Base-by-base conservation (phyloP, 805 yeast species). In the Nakazawaea siamensis region DNA sequence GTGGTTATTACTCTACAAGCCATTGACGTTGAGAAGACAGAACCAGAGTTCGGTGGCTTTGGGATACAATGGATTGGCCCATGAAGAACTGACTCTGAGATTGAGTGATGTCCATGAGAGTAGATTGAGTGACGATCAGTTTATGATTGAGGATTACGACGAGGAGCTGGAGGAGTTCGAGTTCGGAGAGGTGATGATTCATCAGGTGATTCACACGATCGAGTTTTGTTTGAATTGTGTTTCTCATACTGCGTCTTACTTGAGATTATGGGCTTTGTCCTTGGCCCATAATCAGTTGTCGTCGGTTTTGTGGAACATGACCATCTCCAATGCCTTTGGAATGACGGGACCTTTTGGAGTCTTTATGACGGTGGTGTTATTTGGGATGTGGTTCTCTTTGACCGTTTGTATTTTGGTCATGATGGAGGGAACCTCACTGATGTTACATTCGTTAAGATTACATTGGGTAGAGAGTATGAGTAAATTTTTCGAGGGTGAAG, bases 391-490 rank as follows among this genome's bases (percentile, higher is more conserved):
- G 99, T 87, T 92, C 56, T 74, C 74, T 3, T 66, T 92, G 42
- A 90, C 98, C 0, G 90, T 88, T 18, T 81, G 85, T 50, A 86
- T 92, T 48, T 69, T 92, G 51, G 97, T 92, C 11, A 65, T 83
- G 35, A 92, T 92, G 99, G 99, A 92, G 61, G 99, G 98, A 40
- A 92, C 99, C 0, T 86, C 97, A 18, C 98, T 98, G 24, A 92
- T 92, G 98, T 72, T 92, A 53, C 99, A 92, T 61, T 82, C 97
- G n/a, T 71, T 92, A 53, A 84, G 99, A 68, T 72, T 92, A 53
- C 98, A 92, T 58, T 92, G 99, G 99, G 98, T 92, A 43, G 99
- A 92, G 64, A 80, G 96, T 18, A 92, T 92, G 99, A 86, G 96
- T 43, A 92, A 92, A 65, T 94, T 81, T 63, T 92, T 88, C 51